Base-by-base conservation (phyloP, 306 rosid genomes). In the Casuarina equisetifolia region DNA sequence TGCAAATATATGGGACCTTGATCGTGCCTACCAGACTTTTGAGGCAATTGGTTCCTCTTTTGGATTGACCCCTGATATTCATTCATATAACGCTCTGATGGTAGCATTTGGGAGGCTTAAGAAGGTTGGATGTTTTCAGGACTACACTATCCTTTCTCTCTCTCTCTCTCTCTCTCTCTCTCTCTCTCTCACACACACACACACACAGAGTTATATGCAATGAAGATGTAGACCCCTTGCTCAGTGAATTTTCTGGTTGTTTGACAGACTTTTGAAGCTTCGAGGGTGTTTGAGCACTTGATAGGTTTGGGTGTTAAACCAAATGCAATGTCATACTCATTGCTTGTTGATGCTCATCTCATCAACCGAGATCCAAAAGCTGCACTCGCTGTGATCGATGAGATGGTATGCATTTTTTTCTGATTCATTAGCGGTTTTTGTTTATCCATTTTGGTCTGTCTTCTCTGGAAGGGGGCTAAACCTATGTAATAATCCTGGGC, bases 1-100 rank as follows among this genome's bases (percentile, higher is more conserved):
- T 82, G 98, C 97, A 69, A 96, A 96, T 86, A 89, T 87, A 82
- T 92, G 97, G 92, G 97, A 96, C 85, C 91, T 96, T 74, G 97
- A 96, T 74, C 98, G 99, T 13, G 98, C 98, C 38, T 96, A 96
- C 88, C 98, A 96, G 82, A 96, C 98, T 46, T 96, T 92, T 79
- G 99, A 96, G 77, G 96, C 98, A 38, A 91, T 96, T 76, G 82
- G 87, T 78, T 89, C 98, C 49, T 9, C 83, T 85, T 96, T 92
- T 85, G 96, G 88, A 80, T 82, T 91, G 87, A 87, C 88, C 71
- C 96, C 98, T 68, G 76, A 92, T 87, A 91, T 92, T 85, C 97
- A 96, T 86, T 96, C 99, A 32, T 92, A 88, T 86, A 96, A 96
- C 67, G 90, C 93, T 55, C 90, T 96, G 59, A 82, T 96, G 88